Conservation (phyloP, 768 basidiomycete genomes). For the Pleurotus pulmonarius region DNA sequence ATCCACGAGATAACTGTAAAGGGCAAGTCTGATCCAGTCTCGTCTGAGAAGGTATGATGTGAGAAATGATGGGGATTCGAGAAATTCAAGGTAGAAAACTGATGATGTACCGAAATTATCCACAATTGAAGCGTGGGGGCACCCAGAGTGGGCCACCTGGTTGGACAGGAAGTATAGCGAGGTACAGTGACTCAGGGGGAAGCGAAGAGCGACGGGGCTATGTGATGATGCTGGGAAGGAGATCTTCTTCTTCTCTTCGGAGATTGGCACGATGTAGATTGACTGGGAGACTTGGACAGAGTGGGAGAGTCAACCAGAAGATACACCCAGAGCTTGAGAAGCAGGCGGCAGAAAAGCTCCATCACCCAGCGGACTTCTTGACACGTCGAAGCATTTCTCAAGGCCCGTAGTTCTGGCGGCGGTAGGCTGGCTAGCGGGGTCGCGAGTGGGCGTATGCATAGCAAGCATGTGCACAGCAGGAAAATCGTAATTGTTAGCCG, state of each 20-base stretch:
- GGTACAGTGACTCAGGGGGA: constrained; percentile 1
- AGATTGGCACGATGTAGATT: background rate
- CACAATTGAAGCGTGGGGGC: background rate
- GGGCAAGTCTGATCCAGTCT: constrained; percentile 33
- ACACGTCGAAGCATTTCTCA: too few species aligned
- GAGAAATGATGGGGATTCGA: constrained; percentile 2
- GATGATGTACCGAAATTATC: constrained; percentile 1
- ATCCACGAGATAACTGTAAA: background rate
- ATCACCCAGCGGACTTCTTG: too few species aligned
- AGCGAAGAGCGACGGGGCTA: background rate
- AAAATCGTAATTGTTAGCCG: too few species aligned
- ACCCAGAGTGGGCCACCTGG: background rate
- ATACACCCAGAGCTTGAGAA: too few species aligned
- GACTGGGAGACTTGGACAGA: background rate
- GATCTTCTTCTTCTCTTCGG: background rate
- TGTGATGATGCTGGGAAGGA: background rate
- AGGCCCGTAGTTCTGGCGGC: too few species aligned
- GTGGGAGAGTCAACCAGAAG: too few species aligned
- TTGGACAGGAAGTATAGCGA: background rate
- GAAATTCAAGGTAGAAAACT: background rate
- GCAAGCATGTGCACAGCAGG: too few species aligned
- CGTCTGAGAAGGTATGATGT: background rate
- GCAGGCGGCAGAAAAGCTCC: too few species aligned
- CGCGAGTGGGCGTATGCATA: too few species aligned
- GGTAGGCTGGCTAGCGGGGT: too few species aligned